A percentile compares a stretch with the other conserved stretches of the same genome.
Evolutionary conservation across 345 rosid genomes (phyloP).

Genomic region (Trapa incisa): DNA sequence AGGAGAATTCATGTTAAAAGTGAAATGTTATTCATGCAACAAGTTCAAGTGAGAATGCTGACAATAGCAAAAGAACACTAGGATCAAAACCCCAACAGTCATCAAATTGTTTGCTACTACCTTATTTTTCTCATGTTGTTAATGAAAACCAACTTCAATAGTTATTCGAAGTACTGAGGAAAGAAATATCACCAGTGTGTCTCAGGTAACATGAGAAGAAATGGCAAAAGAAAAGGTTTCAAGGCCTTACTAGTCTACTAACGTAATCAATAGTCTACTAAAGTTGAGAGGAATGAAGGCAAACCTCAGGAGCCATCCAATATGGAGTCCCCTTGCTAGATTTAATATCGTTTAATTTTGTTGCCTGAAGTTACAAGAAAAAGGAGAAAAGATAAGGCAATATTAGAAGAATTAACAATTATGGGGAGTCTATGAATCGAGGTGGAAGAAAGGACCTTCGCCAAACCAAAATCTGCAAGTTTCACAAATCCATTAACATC

Average conservation of each 20-base stretch:
- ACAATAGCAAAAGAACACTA: too few relatives aligned
- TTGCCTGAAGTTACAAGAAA: neutral
- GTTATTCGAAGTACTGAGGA: too few relatives aligned
- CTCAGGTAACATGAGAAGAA: too few relatives aligned
- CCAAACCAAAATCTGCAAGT: slow-evolving; percentile 35
- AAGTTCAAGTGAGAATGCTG: too few relatives aligned
- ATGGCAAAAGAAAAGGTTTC: too few relatives aligned
- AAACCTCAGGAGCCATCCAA: slow-evolving; percentile 99
- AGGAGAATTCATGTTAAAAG: neutral
- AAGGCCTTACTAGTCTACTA: neutral
- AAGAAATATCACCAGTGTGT: too few relatives aligned
- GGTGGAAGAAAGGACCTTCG: slow-evolving; percentile 13
- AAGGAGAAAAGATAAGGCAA: neutral
- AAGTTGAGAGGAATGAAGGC: slow-evolving; percentile 5
- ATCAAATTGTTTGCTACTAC: too few relatives aligned
- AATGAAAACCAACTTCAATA: too few relatives aligned
- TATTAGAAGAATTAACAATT: neutral
- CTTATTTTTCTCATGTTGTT: too few relatives aligned
- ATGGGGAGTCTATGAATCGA: neutral
- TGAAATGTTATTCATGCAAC: neutral
- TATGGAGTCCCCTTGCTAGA: slow-evolving; percentile 68
- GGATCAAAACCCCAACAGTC: too few relatives aligned
- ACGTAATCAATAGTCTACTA: neutral
- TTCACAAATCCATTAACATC: slow-evolving; percentile 22
- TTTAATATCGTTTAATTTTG: slow-evolving; percentile 40